These are phyloP conservation scores for Castanea crenata DNA, from an alignment of 306 rosid genomes.

Conservation along the genomic window DNA sequence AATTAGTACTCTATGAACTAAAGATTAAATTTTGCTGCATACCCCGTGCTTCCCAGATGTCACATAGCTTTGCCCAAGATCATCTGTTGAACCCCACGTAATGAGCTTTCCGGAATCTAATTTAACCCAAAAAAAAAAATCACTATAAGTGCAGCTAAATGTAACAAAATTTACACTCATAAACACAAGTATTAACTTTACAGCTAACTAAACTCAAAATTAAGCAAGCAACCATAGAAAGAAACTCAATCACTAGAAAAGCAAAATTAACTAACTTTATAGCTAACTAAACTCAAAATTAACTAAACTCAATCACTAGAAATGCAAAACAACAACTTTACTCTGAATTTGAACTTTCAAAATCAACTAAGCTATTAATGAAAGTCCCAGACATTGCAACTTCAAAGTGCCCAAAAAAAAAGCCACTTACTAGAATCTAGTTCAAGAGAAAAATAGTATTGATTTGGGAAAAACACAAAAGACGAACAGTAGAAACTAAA, in stretches of 20 bases:
- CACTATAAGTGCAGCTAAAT: background rate
- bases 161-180: background rate
- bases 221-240: background rate
- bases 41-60: slow-evolving; percentile 98
- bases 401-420: background rate
- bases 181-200: background rate
- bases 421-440: background rate
- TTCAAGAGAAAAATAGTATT: background rate
- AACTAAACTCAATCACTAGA: background rate
- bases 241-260: background rate
- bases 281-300: background rate
- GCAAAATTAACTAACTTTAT: background rate
- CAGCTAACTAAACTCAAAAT: background rate
- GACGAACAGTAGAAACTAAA: background rate
- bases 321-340: background rate
- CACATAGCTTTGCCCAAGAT: slow-evolving; percentile 94
- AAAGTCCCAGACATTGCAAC: background rate
- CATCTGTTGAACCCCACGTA: slow-evolving; percentile 98
- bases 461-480: background rate
- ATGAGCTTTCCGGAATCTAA: slow-evolving; percentile 82
- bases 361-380: background rate
- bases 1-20: background rate
- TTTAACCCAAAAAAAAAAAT: slow-evolving; percentile 16
- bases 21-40: slow-evolving; percentile 15
- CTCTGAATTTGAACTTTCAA: background rate